A percentile compares a stretch with the other conserved stretches of the same genome.
phyloP scores from a whole-genome alignment of 805 yeast species.

The Yarrowia hollandica region DNA sequence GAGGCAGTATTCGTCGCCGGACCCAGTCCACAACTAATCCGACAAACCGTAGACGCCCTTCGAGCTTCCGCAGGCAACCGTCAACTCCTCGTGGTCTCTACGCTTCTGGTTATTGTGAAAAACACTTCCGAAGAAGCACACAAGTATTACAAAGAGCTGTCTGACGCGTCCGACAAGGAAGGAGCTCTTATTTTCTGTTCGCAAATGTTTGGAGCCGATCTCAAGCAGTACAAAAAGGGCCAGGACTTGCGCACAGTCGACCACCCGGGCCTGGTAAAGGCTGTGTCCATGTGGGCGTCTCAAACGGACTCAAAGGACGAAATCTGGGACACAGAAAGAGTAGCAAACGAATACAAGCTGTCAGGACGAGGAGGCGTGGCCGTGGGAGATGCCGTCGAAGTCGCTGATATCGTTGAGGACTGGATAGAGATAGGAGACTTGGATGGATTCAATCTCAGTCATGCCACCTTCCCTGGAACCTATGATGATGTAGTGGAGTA shows the following conservation, averaged over 20 bases:
- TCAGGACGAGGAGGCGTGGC: constrained; percentile 10
- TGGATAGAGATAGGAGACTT: constrained; percentile 46
- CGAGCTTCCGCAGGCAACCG: constrained; percentile 41
- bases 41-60: constrained; percentile 40
- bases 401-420: constrained; percentile 46
- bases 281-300: constrained; percentile 1
- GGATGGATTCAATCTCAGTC: constrained; percentile 48
- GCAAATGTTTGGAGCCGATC: constrained; percentile 6
- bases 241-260: neutral
- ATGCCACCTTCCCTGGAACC: constrained; percentile 43
- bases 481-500: constrained; percentile 45
- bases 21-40: constrained; percentile 41
- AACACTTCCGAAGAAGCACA: neutral
- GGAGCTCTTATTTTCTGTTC: constrained; percentile 13
- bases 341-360: neutral
- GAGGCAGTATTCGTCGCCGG: constrained; percentile 47
- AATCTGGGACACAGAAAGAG: neutral
- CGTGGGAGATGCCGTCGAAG: constrained; percentile 34
- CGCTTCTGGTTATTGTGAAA: neutral
- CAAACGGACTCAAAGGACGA: constrained; percentile 35
- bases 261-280: neutral
- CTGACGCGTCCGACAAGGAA: neutral
- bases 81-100: neutral
- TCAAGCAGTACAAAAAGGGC: neutral
- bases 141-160: neutral